phyloP scores from a whole-genome alignment of 495 filamentous ascomycete genomes.

The Jackrogersella minutella region DNA sequence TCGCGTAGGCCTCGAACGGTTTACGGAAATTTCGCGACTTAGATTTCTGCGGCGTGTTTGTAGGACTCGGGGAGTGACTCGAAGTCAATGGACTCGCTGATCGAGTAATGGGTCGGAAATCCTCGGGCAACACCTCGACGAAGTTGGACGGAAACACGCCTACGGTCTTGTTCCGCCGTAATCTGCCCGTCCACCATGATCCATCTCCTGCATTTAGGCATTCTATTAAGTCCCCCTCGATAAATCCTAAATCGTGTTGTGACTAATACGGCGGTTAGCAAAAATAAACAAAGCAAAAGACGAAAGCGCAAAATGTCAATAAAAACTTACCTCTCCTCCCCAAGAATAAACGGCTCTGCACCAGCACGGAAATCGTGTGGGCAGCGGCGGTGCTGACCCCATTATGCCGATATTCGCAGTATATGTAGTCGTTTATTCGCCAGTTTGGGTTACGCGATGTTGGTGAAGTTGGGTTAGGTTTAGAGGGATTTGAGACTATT shows the following conservation, averaged over 20 bases:
- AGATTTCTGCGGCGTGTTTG: conserved; percentile 60
- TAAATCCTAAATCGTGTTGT: conserved; percentile 91
- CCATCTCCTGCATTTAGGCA: conserved; percentile 97
- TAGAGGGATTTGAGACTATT: conserved; percentile 25
- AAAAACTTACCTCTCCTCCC: conserved; percentile 80
- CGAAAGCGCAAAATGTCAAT: conserved; percentile 16
- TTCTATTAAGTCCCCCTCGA: conserved; percentile 98
- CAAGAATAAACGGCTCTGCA: conserved; percentile 94
- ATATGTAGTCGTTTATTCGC: conserved; percentile 29
- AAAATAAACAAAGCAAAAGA: conserved; percentile 21
- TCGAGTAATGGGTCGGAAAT: conserved; percentile 80
- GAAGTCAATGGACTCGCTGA: conserved; percentile 75
- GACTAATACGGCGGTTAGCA: conserved; percentile 59
- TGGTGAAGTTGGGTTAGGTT: conserved; percentile 20
- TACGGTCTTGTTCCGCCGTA: conserved; percentile 86
- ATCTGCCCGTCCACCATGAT: conserved; percentile 95
- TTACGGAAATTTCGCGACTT: conserved; percentile 70
- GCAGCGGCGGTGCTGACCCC: conserved; percentile 69
- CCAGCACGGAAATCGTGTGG: conserved; percentile 93
- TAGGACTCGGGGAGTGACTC: conserved; percentile 59
- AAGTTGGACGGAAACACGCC: conserved; percentile 98
- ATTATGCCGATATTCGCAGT: conserved; percentile 45
- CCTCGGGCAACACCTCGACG: conserved; percentile 85
- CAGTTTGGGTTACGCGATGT: conserved; percentile 28
- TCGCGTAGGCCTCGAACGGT: conserved; percentile 73